These are phyloP conservation scores for Podaxis pistillaris DNA, from an alignment of 768 basidiomycete genomes.

Conservation along the genomic window DNA sequence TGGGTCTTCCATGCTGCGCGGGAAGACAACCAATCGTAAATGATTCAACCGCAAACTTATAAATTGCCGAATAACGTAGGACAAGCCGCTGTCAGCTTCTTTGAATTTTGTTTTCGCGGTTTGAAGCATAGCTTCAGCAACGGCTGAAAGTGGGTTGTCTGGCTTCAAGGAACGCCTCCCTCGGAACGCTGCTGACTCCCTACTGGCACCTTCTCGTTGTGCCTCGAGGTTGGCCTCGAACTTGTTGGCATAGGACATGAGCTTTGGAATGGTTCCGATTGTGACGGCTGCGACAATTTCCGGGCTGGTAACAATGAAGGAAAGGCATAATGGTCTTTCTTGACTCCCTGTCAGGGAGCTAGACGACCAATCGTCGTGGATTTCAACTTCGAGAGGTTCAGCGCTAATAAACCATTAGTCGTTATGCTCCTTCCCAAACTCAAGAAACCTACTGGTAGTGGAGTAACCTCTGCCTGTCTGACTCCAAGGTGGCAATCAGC, in stretches of 20 bases:
- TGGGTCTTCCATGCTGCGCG: slow-evolving; percentile 72
- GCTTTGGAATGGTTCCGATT: slow-evolving; percentile 73
- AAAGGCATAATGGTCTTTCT: slow-evolving; percentile 56
- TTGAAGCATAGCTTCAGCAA: slow-evolving; percentile 81
- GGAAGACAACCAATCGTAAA: slow-evolving; percentile 73
- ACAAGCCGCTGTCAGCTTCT: slow-evolving; percentile 59
- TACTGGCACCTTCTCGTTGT: slow-evolving; percentile 73
- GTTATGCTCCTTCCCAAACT: not conserved
- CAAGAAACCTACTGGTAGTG: slow-evolving; percentile 64
- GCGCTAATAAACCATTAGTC: slow-evolving; percentile 43
- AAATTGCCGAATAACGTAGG: slow-evolving; percentile 65
- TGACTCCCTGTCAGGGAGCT: slow-evolving; percentile 37
- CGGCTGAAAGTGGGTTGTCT: slow-evolving; percentile 77
- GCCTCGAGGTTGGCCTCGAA: slow-evolving; percentile 71
- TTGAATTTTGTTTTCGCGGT: slow-evolving; percentile 72
- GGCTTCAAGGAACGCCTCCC: slow-evolving; percentile 70
- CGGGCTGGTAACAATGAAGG: slow-evolving; percentile 73
- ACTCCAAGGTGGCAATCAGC: slow-evolving; percentile 64
- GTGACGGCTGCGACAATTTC: slow-evolving; percentile 67
- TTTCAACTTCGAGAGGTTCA: slow-evolving; percentile 71
- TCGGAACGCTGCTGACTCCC: slow-evolving; percentile 77
- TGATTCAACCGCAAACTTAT: slow-evolving; percentile 68
- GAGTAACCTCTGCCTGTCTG: slow-evolving; percentile 72
- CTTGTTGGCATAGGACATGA: slow-evolving; percentile 71
- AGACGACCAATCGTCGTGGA: slow-evolving; percentile 81